These are phyloP conservation scores for Aspergillus fumigatiaffinis DNA, from an alignment of 2,329 filamentous ascomycete genomes.

Conservation along the genomic window DNA sequence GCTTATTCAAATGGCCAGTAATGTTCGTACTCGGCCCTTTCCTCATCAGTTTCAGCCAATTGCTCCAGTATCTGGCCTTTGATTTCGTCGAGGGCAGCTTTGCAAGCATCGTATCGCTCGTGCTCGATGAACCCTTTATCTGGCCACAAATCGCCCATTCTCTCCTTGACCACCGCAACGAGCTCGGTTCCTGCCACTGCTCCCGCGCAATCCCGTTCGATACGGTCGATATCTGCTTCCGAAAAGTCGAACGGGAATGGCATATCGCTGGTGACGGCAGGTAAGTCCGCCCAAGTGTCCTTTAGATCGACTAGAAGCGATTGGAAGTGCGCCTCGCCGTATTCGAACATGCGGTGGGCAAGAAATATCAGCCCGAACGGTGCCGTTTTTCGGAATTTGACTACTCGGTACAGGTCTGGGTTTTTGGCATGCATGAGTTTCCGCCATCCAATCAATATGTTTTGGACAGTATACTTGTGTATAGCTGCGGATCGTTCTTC, in stretches of 20 bases:
- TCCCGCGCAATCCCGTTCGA: conserved; percentile 23
- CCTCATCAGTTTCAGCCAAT: conserved; percentile 24
- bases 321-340: conserved; percentile 28
- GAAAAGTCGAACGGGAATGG: conserved; percentile 26
- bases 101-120: conserved; percentile 25
- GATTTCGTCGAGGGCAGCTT: conserved; percentile 21
- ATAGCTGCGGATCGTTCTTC: conserved; percentile 22
- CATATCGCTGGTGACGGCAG: conserved; percentile 12
- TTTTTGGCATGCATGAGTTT: conserved; percentile 27
- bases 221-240: conserved; percentile 19
- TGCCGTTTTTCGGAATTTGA: conserved; percentile 22
- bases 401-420: conserved; percentile 19
- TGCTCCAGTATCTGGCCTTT: conserved; percentile 23
- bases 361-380: conserved; percentile 27
- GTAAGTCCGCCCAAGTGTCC: conserved; percentile 22
- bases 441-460: conserved; percentile 24
- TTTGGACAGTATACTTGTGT: conserved; percentile 22
- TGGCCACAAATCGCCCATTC: conserved; percentile 25
- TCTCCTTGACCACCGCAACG: conserved; percentile 21
- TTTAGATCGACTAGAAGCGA: conserved; percentile 27
- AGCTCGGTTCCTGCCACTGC: conserved; percentile 24
- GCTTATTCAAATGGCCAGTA: conserved; percentile 32
- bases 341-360: conserved; percentile 28
- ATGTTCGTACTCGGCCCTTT: conserved; percentile 22
- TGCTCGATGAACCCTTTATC: conserved; percentile 27